These are phyloP conservation scores for Groenewaldozyma sp. DNA, from an alignment of 1,139 yeast species.

Conservation along the genomic window DNA sequence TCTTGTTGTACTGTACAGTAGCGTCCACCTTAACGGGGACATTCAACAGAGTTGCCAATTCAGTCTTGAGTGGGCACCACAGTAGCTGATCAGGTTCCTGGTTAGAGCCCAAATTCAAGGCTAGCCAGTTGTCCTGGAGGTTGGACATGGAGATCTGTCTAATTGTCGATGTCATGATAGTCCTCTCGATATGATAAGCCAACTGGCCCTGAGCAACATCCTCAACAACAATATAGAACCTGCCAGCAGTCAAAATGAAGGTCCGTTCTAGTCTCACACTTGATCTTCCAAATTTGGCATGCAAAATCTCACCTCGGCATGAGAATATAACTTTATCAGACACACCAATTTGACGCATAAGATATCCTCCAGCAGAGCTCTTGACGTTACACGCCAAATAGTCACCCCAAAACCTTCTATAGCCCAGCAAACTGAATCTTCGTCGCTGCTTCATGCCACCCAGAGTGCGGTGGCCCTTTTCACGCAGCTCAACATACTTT, in stretches of 20 bases:
- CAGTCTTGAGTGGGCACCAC: slow-evolving; percentile 82
- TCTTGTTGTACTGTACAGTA: slow-evolving; percentile 75
- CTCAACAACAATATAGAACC: slow-evolving; percentile 64
- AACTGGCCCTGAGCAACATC: slow-evolving; percentile 64
- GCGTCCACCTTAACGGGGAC: slow-evolving; percentile 61
- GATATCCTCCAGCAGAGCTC: slow-evolving; percentile 56
- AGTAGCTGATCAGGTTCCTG: slow-evolving; percentile 71
- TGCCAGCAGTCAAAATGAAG: slow-evolving; percentile 54
- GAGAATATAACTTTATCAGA: slow-evolving; percentile 70
- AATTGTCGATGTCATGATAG: slow-evolving; percentile 53
- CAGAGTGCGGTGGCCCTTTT: slow-evolving; percentile 62
- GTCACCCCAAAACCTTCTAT: slow-evolving; percentile 90
- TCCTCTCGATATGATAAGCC: slow-evolving; percentile 54
- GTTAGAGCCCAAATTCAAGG: slow-evolving; percentile 44
- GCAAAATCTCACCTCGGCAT: slow-evolving; percentile 67
- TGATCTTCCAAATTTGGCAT: slow-evolving; percentile 87
- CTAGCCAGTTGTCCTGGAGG: slow-evolving; percentile 90
- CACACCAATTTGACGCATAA: slow-evolving; percentile 52
- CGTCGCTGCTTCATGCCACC: slow-evolving; percentile 84
- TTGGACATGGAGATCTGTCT: slow-evolving; percentile 60
- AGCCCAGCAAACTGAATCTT: slow-evolving; percentile 76
- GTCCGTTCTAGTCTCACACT: slow-evolving; percentile 70
- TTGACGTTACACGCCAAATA: slow-evolving; percentile 76
- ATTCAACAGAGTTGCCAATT: slow-evolving; percentile 65
- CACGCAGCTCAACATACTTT: slow-evolving; percentile 69